Evolutionary conservation across 2,329 filamentous ascomycete species (phyloP).

Genomic region (Septoria petroselini): DNA sequence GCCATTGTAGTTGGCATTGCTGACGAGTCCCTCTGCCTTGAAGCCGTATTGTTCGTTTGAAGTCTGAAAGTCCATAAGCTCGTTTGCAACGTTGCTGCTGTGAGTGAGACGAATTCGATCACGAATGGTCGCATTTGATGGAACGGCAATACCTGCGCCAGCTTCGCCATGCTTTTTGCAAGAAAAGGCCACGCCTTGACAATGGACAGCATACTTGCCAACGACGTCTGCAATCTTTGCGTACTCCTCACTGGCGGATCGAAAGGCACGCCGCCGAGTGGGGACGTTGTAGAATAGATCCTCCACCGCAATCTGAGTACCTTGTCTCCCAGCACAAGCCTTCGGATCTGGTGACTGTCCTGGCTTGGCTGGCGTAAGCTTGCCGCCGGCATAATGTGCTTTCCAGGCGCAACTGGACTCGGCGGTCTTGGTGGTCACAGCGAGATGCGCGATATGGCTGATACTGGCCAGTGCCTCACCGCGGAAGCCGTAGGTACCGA

Average conservation of each 20-base stretch:
- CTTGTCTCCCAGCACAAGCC: constrained; percentile 78
- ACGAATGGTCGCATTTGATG: constrained; percentile 65
- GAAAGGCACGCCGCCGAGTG: constrained; percentile 81
- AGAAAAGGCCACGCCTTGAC: constrained; percentile 84
- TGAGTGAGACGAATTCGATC: constrained; percentile 91
- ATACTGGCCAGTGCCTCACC: constrained; percentile 96
- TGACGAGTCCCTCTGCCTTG: constrained; percentile 74
- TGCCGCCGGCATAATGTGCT: constrained; percentile 81
- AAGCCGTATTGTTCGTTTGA: constrained; percentile 79
- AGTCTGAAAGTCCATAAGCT: constrained; percentile 73
- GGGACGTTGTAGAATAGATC: constrained; percentile 97
- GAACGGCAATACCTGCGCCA: constrained; percentile 70
- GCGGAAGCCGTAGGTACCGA: constrained; percentile 95
- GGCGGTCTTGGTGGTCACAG: constrained; percentile 88
- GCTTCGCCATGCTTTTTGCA: constrained; percentile 96
- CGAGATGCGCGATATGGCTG: constrained; percentile 94
- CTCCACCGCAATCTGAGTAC: constrained; percentile 92
- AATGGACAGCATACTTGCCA: constrained; percentile 90
- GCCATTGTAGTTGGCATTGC: constrained; percentile 90
- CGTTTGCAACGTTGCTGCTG: constrained; percentile 78
- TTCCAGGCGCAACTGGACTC: constrained; percentile 86
- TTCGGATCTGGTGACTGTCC: constrained; percentile 84
- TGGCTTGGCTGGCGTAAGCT: constrained; percentile 76
- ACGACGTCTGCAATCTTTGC: constrained; percentile 96
- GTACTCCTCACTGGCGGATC: constrained; percentile 90